Evolutionary conservation across 306 rosid genomes (phyloP).

Genomic region (Malus sieversii): DNA sequence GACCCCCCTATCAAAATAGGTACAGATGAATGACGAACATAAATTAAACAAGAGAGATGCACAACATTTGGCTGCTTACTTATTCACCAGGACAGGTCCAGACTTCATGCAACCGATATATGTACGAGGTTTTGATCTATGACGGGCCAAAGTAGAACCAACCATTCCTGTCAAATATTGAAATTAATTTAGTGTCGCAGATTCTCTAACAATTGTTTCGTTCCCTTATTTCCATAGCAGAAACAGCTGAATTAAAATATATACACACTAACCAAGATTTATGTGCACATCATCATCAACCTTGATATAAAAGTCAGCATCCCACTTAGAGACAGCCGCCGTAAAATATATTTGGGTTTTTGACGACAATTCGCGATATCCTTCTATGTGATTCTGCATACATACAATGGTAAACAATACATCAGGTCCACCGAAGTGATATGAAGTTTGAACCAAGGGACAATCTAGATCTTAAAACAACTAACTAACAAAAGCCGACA

Average conservation of each 20-base stretch:
- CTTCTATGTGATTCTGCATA: constrained; percentile 53
- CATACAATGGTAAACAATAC: background rate
- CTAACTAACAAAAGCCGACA: background rate
- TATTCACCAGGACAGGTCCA: constrained; percentile 52
- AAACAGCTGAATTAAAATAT: background rate
- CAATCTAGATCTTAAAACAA: background rate
- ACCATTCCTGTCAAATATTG: constrained; percentile 38
- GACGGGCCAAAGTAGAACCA: constrained; percentile 52
- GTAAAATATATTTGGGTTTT: constrained; percentile 50
- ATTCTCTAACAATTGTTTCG: background rate
- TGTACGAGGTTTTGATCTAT: constrained; percentile 49
- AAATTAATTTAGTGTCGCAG: background rate
- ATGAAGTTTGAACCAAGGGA: background rate
- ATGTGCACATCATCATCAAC: constrained; percentile 62
- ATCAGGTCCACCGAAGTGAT: background rate
- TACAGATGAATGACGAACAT: background rate
- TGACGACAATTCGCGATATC: constrained; percentile 52
- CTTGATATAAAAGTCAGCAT: constrained; percentile 57
- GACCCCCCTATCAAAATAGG: constrained; percentile 28
- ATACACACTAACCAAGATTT: constrained; percentile 39
- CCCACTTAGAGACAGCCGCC: constrained; percentile 50
- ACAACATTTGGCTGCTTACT: constrained; percentile 27
- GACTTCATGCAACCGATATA: constrained; percentile 65
- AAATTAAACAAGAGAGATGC: background rate
- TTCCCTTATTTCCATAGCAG: background rate